Percentiles rank a stretch among this genome's conserved stretches.
Conservation (phyloP, 1,284 basidiomycete species). For the Trametes pubescens region DNA sequence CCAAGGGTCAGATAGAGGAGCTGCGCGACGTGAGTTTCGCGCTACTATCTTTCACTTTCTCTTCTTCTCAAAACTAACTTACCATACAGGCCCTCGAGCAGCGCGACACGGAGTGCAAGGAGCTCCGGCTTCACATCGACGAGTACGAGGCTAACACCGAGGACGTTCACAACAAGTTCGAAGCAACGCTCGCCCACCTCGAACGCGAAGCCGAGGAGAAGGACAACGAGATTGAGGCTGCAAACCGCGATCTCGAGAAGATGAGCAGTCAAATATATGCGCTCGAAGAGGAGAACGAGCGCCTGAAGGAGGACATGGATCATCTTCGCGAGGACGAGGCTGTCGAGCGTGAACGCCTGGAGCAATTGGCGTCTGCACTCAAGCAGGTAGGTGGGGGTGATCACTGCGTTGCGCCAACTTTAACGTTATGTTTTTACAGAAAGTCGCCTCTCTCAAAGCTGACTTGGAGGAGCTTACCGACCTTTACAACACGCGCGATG, state of each 20-base stretch:
- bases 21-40: constrained; percentile 69
- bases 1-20: constrained; percentile 73
- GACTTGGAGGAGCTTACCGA: constrained; percentile 70
- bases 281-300: constrained; percentile 65
- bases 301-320: constrained; percentile 57
- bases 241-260: constrained; percentile 80
- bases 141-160: constrained; percentile 77
- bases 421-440: constrained; percentile 51
- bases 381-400: constrained; percentile 67
- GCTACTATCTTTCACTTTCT: not conserved
- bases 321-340: constrained; percentile 69
- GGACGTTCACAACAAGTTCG: constrained; percentile 77
- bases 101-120: constrained; percentile 76
- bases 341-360: constrained; percentile 75
- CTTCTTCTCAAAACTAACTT: constrained; percentile 4
- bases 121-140: constrained; percentile 73
- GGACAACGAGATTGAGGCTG: constrained; percentile 70
- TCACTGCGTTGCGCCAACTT: not conserved
- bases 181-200: constrained; percentile 74
- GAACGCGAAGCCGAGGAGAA: constrained; percentile 77
- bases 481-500: constrained; percentile 64
- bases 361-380: constrained; percentile 74
- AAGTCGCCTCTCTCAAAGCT: constrained; percentile 66
- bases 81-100: constrained; percentile 69
- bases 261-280: constrained; percentile 71